phyloP scores from a whole-genome alignment of 1,139 yeast species.

The Geotrichum candidum region DNA sequence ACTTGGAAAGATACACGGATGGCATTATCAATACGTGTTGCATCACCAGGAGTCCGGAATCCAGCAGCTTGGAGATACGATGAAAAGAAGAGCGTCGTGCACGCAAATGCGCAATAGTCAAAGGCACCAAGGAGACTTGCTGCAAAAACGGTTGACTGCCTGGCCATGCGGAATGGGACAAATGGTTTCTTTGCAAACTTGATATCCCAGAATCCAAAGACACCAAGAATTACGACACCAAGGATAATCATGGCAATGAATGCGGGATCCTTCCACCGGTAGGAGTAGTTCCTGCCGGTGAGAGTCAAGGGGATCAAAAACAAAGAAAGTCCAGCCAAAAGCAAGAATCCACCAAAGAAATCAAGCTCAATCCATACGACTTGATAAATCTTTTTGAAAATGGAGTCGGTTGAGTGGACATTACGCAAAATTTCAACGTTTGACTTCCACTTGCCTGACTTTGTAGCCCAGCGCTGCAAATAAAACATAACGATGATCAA shows the following conservation, averaged over 20 bases:
- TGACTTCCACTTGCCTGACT: conserved; percentile 2
- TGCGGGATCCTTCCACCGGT: conserved; percentile 5
- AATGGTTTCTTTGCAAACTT: conserved; percentile 5
- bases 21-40: conserved; percentile 10
- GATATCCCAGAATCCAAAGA: conserved; percentile 3
- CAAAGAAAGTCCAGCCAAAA: conserved; percentile 17
- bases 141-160: conserved; percentile 2
- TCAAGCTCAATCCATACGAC: conserved; percentile 17
- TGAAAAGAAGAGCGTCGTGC: conserved; percentile 1
- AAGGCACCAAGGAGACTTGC: conserved; percentile 1
- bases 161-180: conserved; percentile 6
- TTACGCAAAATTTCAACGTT: neutral
- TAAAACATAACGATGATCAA: conserved; percentile 28
- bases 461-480: conserved; percentile 13
- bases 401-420: neutral
- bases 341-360: conserved; percentile 16
- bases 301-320: conserved; percentile 19
- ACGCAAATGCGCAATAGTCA: conserved; percentile 2
- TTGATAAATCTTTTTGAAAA: conserved; percentile 2
- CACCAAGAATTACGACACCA: conserved; percentile 2
- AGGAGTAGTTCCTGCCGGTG: conserved; percentile 7
- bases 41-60: conserved; percentile 1
- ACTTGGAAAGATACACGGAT: conserved; percentile 6
- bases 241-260: conserved; percentile 8
- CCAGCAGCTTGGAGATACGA: conserved; percentile 8